Percentiles rank a stretch among this genome's conserved stretches.
phyloP scores from a whole-genome alignment of 2,329 filamentous ascomycete species.

The Ambrosiella cleistominuta region DNA sequence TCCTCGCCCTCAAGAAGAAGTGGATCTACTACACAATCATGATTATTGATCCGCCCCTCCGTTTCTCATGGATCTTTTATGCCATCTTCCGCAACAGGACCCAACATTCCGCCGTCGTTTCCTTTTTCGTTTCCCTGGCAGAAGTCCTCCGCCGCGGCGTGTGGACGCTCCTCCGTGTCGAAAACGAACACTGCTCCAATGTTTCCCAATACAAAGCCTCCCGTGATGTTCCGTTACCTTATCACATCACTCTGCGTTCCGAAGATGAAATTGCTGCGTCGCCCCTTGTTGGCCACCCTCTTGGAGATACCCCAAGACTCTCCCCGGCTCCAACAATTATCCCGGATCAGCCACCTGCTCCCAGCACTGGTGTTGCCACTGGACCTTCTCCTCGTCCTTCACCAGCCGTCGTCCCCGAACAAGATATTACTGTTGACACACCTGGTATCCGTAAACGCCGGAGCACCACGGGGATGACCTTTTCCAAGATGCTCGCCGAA shows the following conservation, averaged over 20 bases:
- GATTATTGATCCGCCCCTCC: constrained; percentile 62
- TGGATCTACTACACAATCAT: constrained; percentile 84
- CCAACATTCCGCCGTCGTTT: constrained; percentile 68
- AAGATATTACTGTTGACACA: constrained; percentile 16
- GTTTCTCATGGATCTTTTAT: constrained; percentile 92
- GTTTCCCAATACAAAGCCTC: constrained; percentile 80
- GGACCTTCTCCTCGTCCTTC: constrained; percentile 1
- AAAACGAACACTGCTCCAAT: constrained; percentile 94
- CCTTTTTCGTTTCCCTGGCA: constrained; percentile 59
- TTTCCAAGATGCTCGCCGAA: constrained; percentile 52
- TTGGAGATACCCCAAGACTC: not conserved
- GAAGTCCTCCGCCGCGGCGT: constrained; percentile 75
- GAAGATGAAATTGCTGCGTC: constrained; percentile 10
- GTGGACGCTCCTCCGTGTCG: constrained; percentile 85
- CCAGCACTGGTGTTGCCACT: not conserved
- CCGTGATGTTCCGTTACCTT: constrained; percentile 73
- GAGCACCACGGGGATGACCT: constrained; percentile 22
- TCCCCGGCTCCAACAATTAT: not conserved
- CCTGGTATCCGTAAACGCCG: constrained; percentile 1
- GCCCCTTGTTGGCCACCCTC: not conserved
- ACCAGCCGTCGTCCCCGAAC: not conserved
- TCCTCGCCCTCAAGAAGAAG: constrained; percentile 57
- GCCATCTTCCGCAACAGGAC: constrained; percentile 62
- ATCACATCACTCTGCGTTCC: constrained; percentile 34
- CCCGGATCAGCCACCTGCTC: not conserved